These are phyloP conservation scores for Pyricularia grisea DNA, from an alignment of 2,329 filamentous ascomycete genomes.

Conservation along the genomic window DNA sequence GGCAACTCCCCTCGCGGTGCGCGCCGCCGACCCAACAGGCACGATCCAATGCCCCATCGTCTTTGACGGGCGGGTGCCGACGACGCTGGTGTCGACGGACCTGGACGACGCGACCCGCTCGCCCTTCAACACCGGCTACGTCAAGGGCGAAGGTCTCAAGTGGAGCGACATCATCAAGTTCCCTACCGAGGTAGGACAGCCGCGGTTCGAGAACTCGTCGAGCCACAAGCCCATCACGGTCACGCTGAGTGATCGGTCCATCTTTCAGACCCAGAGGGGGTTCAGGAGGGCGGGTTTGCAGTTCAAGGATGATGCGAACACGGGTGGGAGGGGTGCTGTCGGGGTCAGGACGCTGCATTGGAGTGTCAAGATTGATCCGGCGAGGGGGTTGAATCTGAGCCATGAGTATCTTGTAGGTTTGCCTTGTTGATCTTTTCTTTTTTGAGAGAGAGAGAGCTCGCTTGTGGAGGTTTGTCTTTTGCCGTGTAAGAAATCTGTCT, in stretches of 20 bases:
- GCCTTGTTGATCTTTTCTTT: background rate
- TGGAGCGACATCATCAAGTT: constrained; percentile 27
- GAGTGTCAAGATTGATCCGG: constrained; percentile 21
- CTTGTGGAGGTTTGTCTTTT: background rate
- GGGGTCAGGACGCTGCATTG: constrained; percentile 27
- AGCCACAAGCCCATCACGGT: constrained; percentile 29
- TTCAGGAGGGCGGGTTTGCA: constrained; percentile 35
- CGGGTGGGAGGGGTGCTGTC: constrained; percentile 21
- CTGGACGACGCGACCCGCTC: constrained; percentile 19
- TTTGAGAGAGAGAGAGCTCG: background rate
- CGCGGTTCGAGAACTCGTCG: constrained; percentile 23
- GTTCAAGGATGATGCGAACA: constrained; percentile 30
- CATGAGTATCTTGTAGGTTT: constrained; percentile 23
- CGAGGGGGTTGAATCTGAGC: constrained; percentile 22
- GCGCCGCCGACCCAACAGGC: constrained; percentile 4
- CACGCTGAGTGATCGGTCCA: constrained; percentile 31
- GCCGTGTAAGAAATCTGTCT: too few species aligned
- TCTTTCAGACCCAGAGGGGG: constrained; percentile 34
- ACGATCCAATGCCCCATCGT: constrained; percentile 23
- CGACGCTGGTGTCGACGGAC: constrained; percentile 14
- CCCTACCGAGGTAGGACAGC: constrained; percentile 16
- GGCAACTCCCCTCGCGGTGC: background rate
- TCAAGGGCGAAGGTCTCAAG: constrained; percentile 23
- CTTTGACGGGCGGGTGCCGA: constrained; percentile 25
- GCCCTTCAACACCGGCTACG: constrained; percentile 25